Conservation (phyloP, 352 stramenopile species). For the Pythium sp. region DNA sequence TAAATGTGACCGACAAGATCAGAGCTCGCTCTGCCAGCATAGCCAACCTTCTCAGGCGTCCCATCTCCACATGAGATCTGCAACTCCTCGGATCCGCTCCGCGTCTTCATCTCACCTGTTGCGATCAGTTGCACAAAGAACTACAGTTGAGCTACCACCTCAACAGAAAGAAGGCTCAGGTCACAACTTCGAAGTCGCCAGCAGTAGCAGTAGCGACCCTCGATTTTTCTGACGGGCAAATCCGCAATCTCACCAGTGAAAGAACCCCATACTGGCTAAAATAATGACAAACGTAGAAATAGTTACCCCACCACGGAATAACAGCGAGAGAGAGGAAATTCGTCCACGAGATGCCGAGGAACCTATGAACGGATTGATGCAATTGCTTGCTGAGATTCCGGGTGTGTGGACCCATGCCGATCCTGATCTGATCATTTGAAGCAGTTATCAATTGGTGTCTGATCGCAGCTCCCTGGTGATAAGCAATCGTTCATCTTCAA, state of each 20-base stretch:
- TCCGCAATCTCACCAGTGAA: background rate
- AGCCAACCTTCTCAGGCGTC: background rate
- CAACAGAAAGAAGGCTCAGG: background rate
- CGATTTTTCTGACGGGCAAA: constrained; percentile 10
- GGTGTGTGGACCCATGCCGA: background rate
- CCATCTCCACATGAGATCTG: background rate
- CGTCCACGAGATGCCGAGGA: background rate
- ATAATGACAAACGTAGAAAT: background rate
- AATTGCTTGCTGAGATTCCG: too few relatives aligned
- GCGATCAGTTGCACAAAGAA: background rate
- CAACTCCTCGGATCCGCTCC: background rate
- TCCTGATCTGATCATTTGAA: background rate
- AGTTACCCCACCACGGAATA: background rate
- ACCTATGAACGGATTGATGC: background rate
- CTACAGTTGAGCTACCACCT: background rate
- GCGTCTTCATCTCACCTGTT: background rate
- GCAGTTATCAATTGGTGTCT: background rate
- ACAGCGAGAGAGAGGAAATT: background rate
- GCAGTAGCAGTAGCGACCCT: background rate
- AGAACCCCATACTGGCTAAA: background rate
- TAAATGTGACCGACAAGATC: background rate
- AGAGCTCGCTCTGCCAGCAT: background rate
- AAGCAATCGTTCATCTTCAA: background rate
- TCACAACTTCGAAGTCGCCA: background rate
- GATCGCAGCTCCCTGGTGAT: background rate